phyloP scores from a whole-genome alignment of 1,284 basidiomycete genomes.

The Leccinum subspadiceum region DNA sequence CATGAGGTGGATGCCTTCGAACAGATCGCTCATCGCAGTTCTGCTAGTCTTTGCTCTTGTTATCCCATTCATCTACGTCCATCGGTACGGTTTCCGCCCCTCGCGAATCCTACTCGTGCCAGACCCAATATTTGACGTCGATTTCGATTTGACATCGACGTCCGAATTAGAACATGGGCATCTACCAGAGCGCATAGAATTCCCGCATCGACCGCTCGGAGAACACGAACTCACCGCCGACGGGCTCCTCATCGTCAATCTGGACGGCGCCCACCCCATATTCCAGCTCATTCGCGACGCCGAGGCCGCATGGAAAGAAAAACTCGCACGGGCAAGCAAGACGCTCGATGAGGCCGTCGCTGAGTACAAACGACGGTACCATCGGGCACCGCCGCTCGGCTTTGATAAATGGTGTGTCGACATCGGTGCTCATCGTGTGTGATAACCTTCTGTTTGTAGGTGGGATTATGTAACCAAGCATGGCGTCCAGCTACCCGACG shows the following conservation, averaged over 20 bases:
- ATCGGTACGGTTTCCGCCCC: not conserved
- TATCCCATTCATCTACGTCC: not conserved
- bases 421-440: not conserved
- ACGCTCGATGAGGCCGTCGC: slow-evolving; percentile 43
- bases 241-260: slow-evolving; percentile 34
- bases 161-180: not conserved
- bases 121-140: not conserved
- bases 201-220: slow-evolving; percentile 1
- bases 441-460: slow-evolving; percentile 25
- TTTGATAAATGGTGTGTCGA: slow-evolving; percentile 53
- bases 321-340: slow-evolving; percentile 42
- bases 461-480: slow-evolving; percentile 58
- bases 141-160: not conserved
- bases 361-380: slow-evolving; percentile 49
- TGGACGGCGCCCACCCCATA: slow-evolving; percentile 40
- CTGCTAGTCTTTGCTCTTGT: slow-evolving; percentile 1
- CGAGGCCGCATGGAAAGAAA: slow-evolving; percentile 40
- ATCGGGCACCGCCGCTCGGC: slow-evolving; percentile 47
- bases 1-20: slow-evolving; percentile 3
- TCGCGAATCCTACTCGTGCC: not conserved
- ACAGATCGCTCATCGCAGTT: slow-evolving; percentile 3
- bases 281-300: slow-evolving; percentile 44
- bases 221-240: slow-evolving; percentile 25
- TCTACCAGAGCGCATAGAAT: not conserved
- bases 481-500: slow-evolving; percentile 56